phyloP scores from a whole-genome alignment of 164 flowering plant genomes.

The Hamamelis virginiana region DNA sequence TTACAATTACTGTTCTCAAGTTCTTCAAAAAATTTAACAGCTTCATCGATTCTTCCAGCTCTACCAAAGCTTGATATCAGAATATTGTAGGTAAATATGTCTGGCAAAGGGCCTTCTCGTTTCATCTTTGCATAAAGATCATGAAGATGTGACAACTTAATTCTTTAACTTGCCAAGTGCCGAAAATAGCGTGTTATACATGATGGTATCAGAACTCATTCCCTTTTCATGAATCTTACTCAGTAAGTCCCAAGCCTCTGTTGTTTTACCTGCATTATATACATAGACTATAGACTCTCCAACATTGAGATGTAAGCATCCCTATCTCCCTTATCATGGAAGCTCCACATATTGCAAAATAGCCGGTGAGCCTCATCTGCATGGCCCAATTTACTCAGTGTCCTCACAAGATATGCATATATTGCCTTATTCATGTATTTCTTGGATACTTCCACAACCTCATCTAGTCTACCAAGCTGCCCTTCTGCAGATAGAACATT shows the following conservation, averaged over 20 bases:
- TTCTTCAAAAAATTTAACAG: slow-evolving; percentile 70
- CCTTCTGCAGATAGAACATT: slow-evolving; percentile 63
- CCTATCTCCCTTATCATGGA: slow-evolving; percentile 77
- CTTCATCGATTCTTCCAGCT: slow-evolving; percentile 68
- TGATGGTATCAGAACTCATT: slow-evolving; percentile 54
- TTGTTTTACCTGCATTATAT: slow-evolving; percentile 56
- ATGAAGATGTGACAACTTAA: slow-evolving; percentile 49
- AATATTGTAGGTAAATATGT: slow-evolving; percentile 87
- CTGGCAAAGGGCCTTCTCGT: slow-evolving; percentile 69
- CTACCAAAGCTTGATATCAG: slow-evolving; percentile 81
- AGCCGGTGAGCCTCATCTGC: slow-evolving; percentile 92
- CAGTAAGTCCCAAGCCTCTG: too few relatives aligned
- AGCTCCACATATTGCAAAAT: too few relatives aligned
- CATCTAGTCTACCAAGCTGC: slow-evolving; percentile 65
- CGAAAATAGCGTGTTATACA: too few relatives aligned
- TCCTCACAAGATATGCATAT: slow-evolving; percentile 77
- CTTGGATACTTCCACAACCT: slow-evolving; percentile 66
- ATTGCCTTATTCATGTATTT: slow-evolving; percentile 63
- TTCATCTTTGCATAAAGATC: slow-evolving; percentile 85
- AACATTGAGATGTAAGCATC: slow-evolving; percentile 83
- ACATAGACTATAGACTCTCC: slow-evolving; percentile 82
- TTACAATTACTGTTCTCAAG: slow-evolving; percentile 62
- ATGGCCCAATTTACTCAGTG: slow-evolving; percentile 76
- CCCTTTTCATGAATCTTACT: too few relatives aligned
- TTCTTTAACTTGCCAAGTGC: slow-evolving; percentile 65